A percentile compares a stretch with the other conserved stretches of the same genome.
Evolutionary conservation across 768 basidiomycete genomes (phyloP).

Genomic region (Rhodotorula babjevae): DNA sequence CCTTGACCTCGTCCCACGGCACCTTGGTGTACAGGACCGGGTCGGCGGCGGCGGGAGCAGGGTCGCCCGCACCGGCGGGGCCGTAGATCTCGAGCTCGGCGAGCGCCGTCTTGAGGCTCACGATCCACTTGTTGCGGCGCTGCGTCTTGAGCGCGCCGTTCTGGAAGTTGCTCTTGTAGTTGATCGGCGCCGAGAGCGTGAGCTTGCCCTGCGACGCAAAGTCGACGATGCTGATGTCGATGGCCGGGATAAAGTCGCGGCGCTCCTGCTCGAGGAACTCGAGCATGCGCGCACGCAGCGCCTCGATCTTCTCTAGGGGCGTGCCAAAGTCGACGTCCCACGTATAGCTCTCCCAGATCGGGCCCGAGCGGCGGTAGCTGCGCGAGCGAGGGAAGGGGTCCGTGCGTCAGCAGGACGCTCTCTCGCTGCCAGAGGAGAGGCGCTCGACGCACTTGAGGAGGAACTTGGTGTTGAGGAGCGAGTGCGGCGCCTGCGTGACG

Average conservation of each 20-base stretch:
- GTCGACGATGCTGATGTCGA: slow-evolving; percentile 57
- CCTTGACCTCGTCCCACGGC: slow-evolving; percentile 59
- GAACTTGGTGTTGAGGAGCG: slow-evolving; percentile 56
- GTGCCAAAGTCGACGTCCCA: slow-evolving; percentile 77
- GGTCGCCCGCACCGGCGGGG: slow-evolving; percentile 48
- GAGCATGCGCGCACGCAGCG: slow-evolving; percentile 71
- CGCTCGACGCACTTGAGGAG: slow-evolving; percentile 18
- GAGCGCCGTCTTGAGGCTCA: slow-evolving; percentile 69
- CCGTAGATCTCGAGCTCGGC: slow-evolving; percentile 65
- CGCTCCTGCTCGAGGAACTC: slow-evolving; percentile 65
- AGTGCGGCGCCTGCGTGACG: slow-evolving; percentile 57
- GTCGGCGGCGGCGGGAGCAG: slow-evolving; percentile 53
- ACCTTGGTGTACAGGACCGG: slow-evolving; percentile 64
- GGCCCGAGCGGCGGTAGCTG: slow-evolving; percentile 49
- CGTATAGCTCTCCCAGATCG: slow-evolving; percentile 73
- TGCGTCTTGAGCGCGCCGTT: slow-evolving; percentile 64
- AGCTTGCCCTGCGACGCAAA: slow-evolving; percentile 63
- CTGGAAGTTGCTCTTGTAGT: slow-evolving; percentile 83
- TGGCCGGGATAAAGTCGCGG: slow-evolving; percentile 68
- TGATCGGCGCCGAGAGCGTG: slow-evolving; percentile 71
- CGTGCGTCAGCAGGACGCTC: background rate
- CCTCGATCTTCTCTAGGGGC: slow-evolving; percentile 73
- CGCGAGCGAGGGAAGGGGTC: no score
- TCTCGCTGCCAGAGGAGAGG: no score
- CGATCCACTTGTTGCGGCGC: slow-evolving; percentile 87